These are phyloP conservation scores for Furcasterigmium sp. DNA, from an alignment of 2,329 filamentous ascomycete species.

Conservation along the genomic window DNA sequence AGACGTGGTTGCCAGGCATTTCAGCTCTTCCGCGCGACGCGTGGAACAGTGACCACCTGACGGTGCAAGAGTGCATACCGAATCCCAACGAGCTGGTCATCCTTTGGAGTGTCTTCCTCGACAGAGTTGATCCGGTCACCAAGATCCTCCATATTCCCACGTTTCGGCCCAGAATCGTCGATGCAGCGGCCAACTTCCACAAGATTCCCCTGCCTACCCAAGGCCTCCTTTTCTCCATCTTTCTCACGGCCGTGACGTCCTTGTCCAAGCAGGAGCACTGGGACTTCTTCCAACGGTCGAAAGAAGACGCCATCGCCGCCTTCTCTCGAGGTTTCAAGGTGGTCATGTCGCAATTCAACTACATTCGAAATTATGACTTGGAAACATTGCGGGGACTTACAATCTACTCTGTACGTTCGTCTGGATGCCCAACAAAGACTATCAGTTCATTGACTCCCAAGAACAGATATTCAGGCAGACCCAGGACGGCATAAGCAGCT, in stretches of 20 bases:
- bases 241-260: background rate
- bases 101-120: slow-evolving; percentile 68
- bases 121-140: slow-evolving; percentile 67
- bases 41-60: slow-evolving; percentile 46
- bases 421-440: rapidly evolving
- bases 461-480: background rate
- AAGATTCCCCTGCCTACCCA: slow-evolving; percentile 37
- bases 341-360: slow-evolving; percentile 46
- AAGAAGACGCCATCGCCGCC: slow-evolving; percentile 42
- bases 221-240: slow-evolving; percentile 3
- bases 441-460: background rate
- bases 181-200: slow-evolving; percentile 49
- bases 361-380: slow-evolving; percentile 53
- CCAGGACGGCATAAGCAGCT: background rate
- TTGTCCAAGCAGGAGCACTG: slow-evolving; percentile 43
- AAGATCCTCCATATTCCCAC: slow-evolving; percentile 69
- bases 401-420: slow-evolving; percentile 1
- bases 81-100: slow-evolving; percentile 28
- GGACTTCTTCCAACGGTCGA: slow-evolving; percentile 38
- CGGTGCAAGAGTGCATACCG: no score
- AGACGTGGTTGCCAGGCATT: slow-evolving; percentile 39
- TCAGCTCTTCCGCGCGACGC: slow-evolving; percentile 37
- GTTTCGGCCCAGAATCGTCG: slow-evolving; percentile 57
- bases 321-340: slow-evolving; percentile 45
- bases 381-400: slow-evolving; percentile 8